Conservation (phyloP, 768 basidiomycete genomes). For the Tricholoma hemisulphureum region DNA sequence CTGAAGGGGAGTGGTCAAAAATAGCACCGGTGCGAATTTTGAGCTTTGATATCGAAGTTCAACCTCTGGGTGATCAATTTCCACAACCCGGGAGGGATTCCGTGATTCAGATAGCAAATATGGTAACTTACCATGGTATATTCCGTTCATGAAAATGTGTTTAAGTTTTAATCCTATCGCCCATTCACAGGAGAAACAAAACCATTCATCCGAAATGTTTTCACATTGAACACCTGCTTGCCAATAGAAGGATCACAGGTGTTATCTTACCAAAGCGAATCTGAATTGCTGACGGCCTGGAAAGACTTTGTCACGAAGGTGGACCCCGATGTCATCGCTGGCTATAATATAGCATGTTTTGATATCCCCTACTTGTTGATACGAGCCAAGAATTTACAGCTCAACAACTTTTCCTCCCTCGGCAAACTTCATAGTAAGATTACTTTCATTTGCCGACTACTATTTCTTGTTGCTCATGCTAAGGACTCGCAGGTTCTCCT, state of each 20-base stretch:
- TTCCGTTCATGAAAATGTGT: not conserved
- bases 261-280: constrained; percentile 5
- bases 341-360: constrained; percentile 15
- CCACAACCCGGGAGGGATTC: constrained; percentile 7
- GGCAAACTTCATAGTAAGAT: not conserved
- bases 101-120: constrained; percentile 19
- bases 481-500: constrained; percentile 5
- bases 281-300: constrained; percentile 10
- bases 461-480: not conserved
- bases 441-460: not conserved
- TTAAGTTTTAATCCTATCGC: not conserved
- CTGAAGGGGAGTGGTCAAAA: not conserved
- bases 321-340: constrained; percentile 19
- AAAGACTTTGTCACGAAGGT: constrained; percentile 10
- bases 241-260: constrained; percentile 10
- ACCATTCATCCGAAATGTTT: constrained; percentile 13
- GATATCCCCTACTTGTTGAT: constrained; percentile 15
- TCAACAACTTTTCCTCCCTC: not conserved
- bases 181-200: not conserved
- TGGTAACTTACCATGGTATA: constrained; percentile 13
- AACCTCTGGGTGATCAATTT: not conserved
- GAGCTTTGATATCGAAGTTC: constrained; percentile 17
- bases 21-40: constrained; percentile 9
- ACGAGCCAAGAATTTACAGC: constrained; percentile 9
- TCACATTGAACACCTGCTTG: constrained; percentile 12